A percentile compares a stretch with the other conserved stretches of the same genome.
Conservation (phyloP, 2,329 filamentous ascomycete genomes). For the Ceratocystis colombiana region DNA sequence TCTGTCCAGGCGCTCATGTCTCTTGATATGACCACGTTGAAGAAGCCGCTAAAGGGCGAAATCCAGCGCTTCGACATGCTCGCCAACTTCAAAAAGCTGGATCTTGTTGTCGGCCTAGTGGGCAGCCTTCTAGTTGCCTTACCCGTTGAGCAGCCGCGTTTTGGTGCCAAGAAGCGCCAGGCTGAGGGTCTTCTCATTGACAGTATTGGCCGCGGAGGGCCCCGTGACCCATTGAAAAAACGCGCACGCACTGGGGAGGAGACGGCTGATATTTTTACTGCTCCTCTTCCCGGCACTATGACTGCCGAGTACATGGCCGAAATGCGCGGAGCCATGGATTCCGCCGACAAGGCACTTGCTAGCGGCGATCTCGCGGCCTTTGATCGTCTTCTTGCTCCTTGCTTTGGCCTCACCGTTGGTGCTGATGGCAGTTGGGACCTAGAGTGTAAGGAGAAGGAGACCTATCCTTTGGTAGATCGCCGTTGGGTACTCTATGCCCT, state of each 20-base stretch:
- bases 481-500: slow-evolving; percentile 56
- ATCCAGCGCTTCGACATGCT: slow-evolving; percentile 39
- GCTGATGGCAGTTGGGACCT: slow-evolving; percentile 31
- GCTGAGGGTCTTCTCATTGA: slow-evolving; percentile 57
- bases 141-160: slow-evolving; percentile 53
- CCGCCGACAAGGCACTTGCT: slow-evolving; percentile 41
- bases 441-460: slow-evolving; percentile 30
- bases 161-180: slow-evolving; percentile 44
- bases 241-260: slow-evolving; percentile 4
- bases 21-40: slow-evolving; percentile 38
- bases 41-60: slow-evolving; percentile 31
- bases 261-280: slow-evolving; percentile 27
- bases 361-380: slow-evolving; percentile 40
- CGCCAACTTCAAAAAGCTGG: slow-evolving; percentile 55
- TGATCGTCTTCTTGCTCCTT: slow-evolving; percentile 41
- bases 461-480: slow-evolving; percentile 50
- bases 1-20: slow-evolving; percentile 46
- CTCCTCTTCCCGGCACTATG: slow-evolving; percentile 41
- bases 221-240: slow-evolving; percentile 31
- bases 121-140: slow-evolving; percentile 56
- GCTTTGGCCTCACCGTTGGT: slow-evolving; percentile 40
- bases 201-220: slow-evolving; percentile 57
- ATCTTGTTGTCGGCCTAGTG: slow-evolving; percentile 55
- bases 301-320: slow-evolving; percentile 41
- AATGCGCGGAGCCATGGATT: slow-evolving; percentile 38